Conservation (phyloP, 1,284 basidiomycete species). For the Volvariella volvacea region DNA sequence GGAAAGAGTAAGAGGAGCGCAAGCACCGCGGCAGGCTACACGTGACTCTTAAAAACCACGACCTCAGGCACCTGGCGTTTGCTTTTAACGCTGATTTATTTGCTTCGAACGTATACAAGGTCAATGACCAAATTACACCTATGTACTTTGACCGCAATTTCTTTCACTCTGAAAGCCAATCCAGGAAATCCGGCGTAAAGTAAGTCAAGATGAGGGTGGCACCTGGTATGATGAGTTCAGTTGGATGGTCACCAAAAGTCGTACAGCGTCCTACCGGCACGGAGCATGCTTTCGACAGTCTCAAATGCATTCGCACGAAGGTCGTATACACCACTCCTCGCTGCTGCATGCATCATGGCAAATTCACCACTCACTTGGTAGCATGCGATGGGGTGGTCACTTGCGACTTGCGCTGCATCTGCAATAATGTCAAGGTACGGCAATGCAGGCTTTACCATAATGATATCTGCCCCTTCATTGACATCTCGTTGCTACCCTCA, state of each 20-base stretch:
- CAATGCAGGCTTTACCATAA: constrained; percentile 98
- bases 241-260: constrained; percentile 5
- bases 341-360: constrained; percentile 94
- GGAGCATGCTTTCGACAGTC: constrained; percentile 81
- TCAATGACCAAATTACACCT: too few relatives aligned
- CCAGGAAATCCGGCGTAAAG: constrained; percentile 93
- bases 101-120: too few relatives aligned
- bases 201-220: constrained; percentile 89
- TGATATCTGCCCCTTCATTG: constrained; percentile 93
- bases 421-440: constrained; percentile 96
- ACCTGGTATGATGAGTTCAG: constrained; percentile 36
- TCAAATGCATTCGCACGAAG: constrained; percentile 93
- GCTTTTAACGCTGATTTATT: too few relatives aligned
- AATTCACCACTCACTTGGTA: constrained; percentile 98
- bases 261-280: constrained; percentile 64
- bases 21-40: background rate
- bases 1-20: background rate
- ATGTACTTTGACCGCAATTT: too few relatives aligned
- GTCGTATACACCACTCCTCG: constrained; percentile 89
- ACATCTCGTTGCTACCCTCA: constrained; percentile 73
- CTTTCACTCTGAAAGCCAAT: constrained; percentile 66
- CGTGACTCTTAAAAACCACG: too few relatives aligned
- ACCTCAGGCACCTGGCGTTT: too few relatives aligned
- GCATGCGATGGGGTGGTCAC: constrained; percentile 86
- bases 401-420: constrained; percentile 79